Conservation (phyloP, 306 rosid genomes). For the Glycine soja region DNA sequence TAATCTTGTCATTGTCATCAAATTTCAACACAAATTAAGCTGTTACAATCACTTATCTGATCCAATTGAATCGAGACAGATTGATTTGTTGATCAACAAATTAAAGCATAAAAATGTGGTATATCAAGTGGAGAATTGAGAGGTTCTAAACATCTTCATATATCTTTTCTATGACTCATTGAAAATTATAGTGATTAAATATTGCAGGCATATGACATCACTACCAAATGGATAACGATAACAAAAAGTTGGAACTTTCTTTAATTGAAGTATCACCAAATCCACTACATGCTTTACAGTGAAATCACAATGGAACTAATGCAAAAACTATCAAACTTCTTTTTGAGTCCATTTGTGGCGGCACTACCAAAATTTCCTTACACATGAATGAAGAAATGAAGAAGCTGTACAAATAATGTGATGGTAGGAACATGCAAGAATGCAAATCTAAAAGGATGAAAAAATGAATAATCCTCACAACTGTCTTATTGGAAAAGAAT, state of each 20-base stretch:
- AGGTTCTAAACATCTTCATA: neutral
- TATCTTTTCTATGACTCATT: neutral
- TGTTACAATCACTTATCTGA: neutral
- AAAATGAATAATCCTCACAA: constrained; percentile 61
- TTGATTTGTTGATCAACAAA: neutral
- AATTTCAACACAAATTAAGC: neutral
- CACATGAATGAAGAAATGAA: constrained; percentile 93
- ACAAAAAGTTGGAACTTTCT: constrained; percentile 48
- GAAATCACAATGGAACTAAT: constrained; percentile 48
- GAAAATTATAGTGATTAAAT: neutral
- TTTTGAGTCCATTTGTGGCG: constrained; percentile 55
- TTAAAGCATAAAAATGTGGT: neutral
- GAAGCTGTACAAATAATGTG: constrained; percentile 92
- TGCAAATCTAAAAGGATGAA: constrained; percentile 61
- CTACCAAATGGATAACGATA: constrained; percentile 18
- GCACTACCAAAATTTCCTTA: constrained; percentile 95
- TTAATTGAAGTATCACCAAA: constrained; percentile 59
- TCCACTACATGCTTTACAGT: constrained; percentile 64
- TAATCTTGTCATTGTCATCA: constrained; percentile 10
- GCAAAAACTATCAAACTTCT: constrained; percentile 48
- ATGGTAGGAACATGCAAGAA: constrained; percentile 72
- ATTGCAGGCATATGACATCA: constrained; percentile 9
- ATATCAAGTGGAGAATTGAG: neutral
- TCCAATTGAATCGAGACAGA: constrained; percentile 12
- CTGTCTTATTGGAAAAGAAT: constrained; percentile 79